Evolutionary conservation across 1,139 yeast genomes (phyloP).

Genomic region (Candida albicans): DNA sequence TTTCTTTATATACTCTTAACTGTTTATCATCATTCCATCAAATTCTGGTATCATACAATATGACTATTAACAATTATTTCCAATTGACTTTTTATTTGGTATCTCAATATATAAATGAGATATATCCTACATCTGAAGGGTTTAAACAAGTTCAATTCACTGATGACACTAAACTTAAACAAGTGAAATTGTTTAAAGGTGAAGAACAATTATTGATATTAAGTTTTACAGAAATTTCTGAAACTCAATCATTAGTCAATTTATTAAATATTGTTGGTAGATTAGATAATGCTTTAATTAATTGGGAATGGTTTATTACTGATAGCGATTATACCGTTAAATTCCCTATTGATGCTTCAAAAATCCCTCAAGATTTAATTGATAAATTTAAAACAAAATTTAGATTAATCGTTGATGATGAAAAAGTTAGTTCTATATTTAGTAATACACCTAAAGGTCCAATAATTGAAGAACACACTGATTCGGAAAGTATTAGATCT

Average conservation of each 20-base stretch:
- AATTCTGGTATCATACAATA: no score
- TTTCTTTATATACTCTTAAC: no score
- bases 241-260: slow-evolving; percentile 15
- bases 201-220: slow-evolving; percentile 14
- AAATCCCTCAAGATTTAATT: slow-evolving; percentile 26
- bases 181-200: slow-evolving; percentile 12
- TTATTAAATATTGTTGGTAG: slow-evolving; percentile 17
- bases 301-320: slow-evolving; percentile 25
- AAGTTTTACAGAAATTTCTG: slow-evolving; percentile 15
- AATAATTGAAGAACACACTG: slow-evolving; percentile 15
- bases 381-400: slow-evolving; percentile 22
- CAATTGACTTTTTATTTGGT: slow-evolving; percentile 28
- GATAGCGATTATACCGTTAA: slow-evolving; percentile 8
- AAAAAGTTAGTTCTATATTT: slow-evolving; percentile 15
- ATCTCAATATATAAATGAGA: slow-evolving; percentile 25
- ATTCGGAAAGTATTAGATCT: slow-evolving; percentile 12
- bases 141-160: slow-evolving; percentile 10
- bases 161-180: slow-evolving; percentile 14
- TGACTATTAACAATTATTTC: slow-evolving; percentile 23
- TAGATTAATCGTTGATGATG: slow-evolving; percentile 15
- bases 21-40: no score
- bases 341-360: slow-evolving; percentile 28
- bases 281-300: slow-evolving; percentile 24
- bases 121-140: slow-evolving; percentile 10
- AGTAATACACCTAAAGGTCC: slow-evolving; percentile 10